A percentile compares a stretch with the other conserved stretches of the same genome.
Conservation (phyloP, 495 filamentous ascomycete species). For the Podospora sp. region DNA sequence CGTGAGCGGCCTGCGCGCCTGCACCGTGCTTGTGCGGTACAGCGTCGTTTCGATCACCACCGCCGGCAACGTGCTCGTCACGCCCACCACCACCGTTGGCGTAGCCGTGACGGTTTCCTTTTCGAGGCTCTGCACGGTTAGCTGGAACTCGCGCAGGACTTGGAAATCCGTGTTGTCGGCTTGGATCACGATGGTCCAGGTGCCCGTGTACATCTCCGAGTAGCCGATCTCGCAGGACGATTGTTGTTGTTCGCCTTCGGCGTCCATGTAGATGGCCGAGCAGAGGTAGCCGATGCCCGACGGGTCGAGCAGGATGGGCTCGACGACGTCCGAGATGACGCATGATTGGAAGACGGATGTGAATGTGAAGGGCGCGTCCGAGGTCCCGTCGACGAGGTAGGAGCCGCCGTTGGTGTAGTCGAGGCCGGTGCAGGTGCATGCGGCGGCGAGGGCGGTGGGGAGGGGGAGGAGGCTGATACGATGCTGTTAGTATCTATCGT, state of each 20-base stretch:
- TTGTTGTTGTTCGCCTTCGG: slow-evolving; percentile 23
- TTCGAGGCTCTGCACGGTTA: slow-evolving; percentile 25
- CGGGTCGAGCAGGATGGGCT: slow-evolving; percentile 29
- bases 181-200: slow-evolving; percentile 34
- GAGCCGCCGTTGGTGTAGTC: slow-evolving; percentile 35
- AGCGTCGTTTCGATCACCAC: slow-evolving; percentile 21
- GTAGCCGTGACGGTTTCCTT: slow-evolving; percentile 23
- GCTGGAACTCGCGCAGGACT: slow-evolving; percentile 27
- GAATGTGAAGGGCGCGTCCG: slow-evolving; percentile 25
- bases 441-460: not conserved
- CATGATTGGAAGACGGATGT: slow-evolving; percentile 31
- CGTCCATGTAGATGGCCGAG: slow-evolving; percentile 22
- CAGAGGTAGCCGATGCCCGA: slow-evolving; percentile 25
- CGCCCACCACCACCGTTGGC: slow-evolving; percentile 31
- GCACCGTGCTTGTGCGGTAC: slow-evolving; percentile 17
- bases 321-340: slow-evolving; percentile 19
- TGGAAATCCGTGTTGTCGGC: slow-evolving; percentile 32
- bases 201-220: slow-evolving; percentile 24
- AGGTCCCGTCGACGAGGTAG: slow-evolving; percentile 32
- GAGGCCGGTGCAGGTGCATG: slow-evolving; percentile 30
- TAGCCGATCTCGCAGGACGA: slow-evolving; percentile 28
- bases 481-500: not conserved
- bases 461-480: not conserved
- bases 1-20: slow-evolving; percentile 16
- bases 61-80: slow-evolving; percentile 20